Conservation (phyloP, 306 rosid species). For the Dalbergia cochinchinensis region DNA sequence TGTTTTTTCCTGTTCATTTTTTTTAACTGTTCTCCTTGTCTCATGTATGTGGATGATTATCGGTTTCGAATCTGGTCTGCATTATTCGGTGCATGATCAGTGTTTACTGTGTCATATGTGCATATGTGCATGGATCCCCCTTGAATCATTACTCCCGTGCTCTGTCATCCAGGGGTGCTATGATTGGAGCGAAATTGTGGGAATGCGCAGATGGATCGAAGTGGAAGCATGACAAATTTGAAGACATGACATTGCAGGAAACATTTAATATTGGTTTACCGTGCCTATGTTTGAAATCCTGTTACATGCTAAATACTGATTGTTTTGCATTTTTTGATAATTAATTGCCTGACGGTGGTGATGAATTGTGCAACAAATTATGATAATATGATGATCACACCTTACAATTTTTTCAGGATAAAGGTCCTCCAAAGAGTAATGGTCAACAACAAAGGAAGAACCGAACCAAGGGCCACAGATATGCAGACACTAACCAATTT, state of each 20-base stretch:
- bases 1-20: not conserved
- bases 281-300: constrained; percentile 14
- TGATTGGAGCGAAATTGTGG: not conserved
- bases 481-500: constrained; percentile 13
- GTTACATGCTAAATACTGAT: not conserved
- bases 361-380: not conserved
- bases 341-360: not conserved
- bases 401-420: constrained; percentile 30
- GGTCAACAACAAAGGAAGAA: constrained; percentile 28
- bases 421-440: constrained; percentile 5
- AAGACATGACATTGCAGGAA: constrained; percentile 33
- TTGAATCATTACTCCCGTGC: constrained; percentile 13
- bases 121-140: constrained; percentile 7
- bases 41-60: not conserved
- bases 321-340: constrained; percentile 12
- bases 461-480: constrained; percentile 15
- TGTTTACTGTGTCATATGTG: not conserved
- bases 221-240: constrained; percentile 46
- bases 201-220: not conserved
- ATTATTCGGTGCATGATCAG: not conserved
- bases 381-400: constrained; percentile 15
- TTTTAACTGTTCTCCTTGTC: not conserved
- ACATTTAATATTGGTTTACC: not conserved
- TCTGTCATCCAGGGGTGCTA: constrained; percentile 38
- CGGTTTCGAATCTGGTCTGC: not conserved